A percentile compares a stretch with the other conserved stretches of the same genome.
phyloP scores from a whole-genome alignment of 495 filamentous ascomycete species.

The Patellaria atrata region DNA sequence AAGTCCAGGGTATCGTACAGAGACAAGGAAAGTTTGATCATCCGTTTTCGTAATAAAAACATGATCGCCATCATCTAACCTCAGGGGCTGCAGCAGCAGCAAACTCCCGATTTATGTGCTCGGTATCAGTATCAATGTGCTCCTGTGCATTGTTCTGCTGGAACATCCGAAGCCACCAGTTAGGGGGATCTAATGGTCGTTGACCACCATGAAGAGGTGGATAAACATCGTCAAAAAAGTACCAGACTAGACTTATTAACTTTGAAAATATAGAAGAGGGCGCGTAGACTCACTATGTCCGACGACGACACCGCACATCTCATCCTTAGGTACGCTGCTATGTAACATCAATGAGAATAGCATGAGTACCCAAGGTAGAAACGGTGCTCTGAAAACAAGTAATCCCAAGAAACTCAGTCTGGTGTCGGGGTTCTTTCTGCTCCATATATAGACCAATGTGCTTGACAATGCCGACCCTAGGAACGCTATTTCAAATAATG shows the following conservation, averaged over 20 bases:
- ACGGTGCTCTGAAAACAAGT: slow-evolving; percentile 83
- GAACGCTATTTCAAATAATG: slow-evolving; percentile 76
- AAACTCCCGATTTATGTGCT: not conserved
- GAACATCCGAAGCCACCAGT: slow-evolving; percentile 83
- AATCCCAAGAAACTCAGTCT: slow-evolving; percentile 81
- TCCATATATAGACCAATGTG: slow-evolving; percentile 96
- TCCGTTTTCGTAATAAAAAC: no score
- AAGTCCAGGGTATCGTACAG: no score
- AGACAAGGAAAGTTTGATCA: no score
- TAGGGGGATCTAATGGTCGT: slow-evolving; percentile 76
- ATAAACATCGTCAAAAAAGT: slow-evolving; percentile 96
- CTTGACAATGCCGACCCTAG: slow-evolving; percentile 80
- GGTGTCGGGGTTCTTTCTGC: slow-evolving; percentile 82
- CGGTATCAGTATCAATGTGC: slow-evolving; percentile 3
- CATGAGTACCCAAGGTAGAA: slow-evolving; percentile 93
- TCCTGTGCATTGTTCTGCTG: slow-evolving; percentile 29
- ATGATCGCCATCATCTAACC: no score
- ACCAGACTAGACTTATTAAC: slow-evolving; percentile 50
- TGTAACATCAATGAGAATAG: slow-evolving; percentile 76
- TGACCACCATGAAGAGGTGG: slow-evolving; percentile 75
- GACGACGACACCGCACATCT: slow-evolving; percentile 83
- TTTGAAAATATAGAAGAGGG: not conserved
- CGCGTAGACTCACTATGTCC: slow-evolving; percentile 48
- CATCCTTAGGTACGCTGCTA: slow-evolving; percentile 80
- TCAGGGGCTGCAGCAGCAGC: slow-evolving; percentile 4